These are phyloP conservation scores for Cardiospermum halicacabum DNA, from an alignment of 345 rosid species.

Conservation along the genomic window DNA sequence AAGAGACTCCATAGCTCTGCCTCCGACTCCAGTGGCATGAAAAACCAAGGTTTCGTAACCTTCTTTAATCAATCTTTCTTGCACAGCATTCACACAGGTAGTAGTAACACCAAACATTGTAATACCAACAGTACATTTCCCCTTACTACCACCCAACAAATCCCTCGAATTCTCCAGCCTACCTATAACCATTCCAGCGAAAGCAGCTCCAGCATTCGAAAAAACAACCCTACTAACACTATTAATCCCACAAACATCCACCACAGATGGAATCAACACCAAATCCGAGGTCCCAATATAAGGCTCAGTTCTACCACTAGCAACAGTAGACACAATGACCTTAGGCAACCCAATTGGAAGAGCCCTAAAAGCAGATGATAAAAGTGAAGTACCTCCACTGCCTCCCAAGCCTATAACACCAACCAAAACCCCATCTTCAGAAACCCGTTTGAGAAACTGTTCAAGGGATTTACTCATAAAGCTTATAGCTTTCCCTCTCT, in stretches of 20 bases:
- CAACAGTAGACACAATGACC: slow-evolving; percentile 83
- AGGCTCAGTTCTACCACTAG: slow-evolving; percentile 78
- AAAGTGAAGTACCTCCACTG: slow-evolving; percentile 80
- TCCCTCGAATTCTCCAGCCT: slow-evolving; percentile 29
- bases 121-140: slow-evolving; percentile 58
- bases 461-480: slow-evolving; percentile 67
- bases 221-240: slow-evolving; percentile 76
- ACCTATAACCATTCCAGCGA: slow-evolving; percentile 86
- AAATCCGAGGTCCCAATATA: slow-evolving; percentile 83
- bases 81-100: slow-evolving; percentile 66
- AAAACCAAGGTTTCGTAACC: slow-evolving; percentile 87
- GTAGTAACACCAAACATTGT: slow-evolving; percentile 99
- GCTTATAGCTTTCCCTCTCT: slow-evolving; percentile 68
- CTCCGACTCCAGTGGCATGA: slow-evolving; percentile 95
- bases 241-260: slow-evolving; percentile 88
- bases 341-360: slow-evolving; percentile 80
- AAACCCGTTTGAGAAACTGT: slow-evolving; percentile 37
- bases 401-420: slow-evolving; percentile 89
- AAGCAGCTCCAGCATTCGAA: slow-evolving; percentile 85
- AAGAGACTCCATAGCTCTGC: slow-evolving; percentile 89
- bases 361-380: slow-evolving; percentile 64
- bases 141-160: not conserved
- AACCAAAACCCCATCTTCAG: slow-evolving; percentile 35
- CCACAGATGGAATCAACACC: slow-evolving; percentile 75
- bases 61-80: slow-evolving; percentile 52